A percentile compares a stretch with the other conserved stretches of the same genome.
Conservation (phyloP, 495 filamentous ascomycete genomes). For the Penicillium psychrofluorescens region DNA sequence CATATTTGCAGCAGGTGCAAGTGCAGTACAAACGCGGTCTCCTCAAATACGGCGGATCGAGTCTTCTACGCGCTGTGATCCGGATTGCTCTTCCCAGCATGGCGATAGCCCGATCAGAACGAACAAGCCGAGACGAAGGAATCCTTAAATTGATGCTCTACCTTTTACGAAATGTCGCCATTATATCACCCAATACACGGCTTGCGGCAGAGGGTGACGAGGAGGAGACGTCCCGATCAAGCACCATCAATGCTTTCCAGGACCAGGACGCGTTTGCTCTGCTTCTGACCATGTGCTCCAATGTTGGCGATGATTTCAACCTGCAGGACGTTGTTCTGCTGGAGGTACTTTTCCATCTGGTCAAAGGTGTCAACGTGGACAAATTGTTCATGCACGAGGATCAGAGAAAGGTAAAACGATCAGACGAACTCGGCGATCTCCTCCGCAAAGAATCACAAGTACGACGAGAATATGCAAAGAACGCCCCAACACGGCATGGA, state of each 20-base stretch:
- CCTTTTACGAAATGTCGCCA: slow-evolving; percentile 77
- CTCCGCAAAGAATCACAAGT: slow-evolving; percentile 75
- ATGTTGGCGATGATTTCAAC: slow-evolving; percentile 87
- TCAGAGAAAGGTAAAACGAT: slow-evolving; percentile 55
- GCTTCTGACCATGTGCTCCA: slow-evolving; percentile 77
- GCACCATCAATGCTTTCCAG: slow-evolving; percentile 80
- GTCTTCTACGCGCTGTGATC: slow-evolving; percentile 70
- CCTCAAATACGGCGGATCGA: slow-evolving; percentile 68
- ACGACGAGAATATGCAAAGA: slow-evolving; percentile 67
- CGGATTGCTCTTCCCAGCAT: slow-evolving; percentile 83
- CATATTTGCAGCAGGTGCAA: slow-evolving; percentile 82
- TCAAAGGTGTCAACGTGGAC: slow-evolving; percentile 82
- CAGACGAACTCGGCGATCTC: slow-evolving; percentile 65
- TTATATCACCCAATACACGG: slow-evolving; percentile 63
- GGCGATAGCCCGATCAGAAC: slow-evolving; percentile 66
- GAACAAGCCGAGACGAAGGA: slow-evolving; percentile 75
- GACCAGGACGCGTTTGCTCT: slow-evolving; percentile 84
- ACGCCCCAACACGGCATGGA: slow-evolving; percentile 82
- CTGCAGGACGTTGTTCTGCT: slow-evolving; percentile 78
- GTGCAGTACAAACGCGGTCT: slow-evolving; percentile 82
- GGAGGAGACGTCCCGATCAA: slow-evolving; percentile 79
- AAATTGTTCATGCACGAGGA: slow-evolving; percentile 80
- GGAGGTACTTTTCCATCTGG: slow-evolving; percentile 83
- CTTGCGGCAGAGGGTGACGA: slow-evolving; percentile 65
- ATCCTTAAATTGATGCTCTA: slow-evolving; percentile 90